These are phyloP conservation scores for Penicillium sp. DNA, from an alignment of 2,329 filamentous ascomycete species.

Conservation along the genomic window DNA sequence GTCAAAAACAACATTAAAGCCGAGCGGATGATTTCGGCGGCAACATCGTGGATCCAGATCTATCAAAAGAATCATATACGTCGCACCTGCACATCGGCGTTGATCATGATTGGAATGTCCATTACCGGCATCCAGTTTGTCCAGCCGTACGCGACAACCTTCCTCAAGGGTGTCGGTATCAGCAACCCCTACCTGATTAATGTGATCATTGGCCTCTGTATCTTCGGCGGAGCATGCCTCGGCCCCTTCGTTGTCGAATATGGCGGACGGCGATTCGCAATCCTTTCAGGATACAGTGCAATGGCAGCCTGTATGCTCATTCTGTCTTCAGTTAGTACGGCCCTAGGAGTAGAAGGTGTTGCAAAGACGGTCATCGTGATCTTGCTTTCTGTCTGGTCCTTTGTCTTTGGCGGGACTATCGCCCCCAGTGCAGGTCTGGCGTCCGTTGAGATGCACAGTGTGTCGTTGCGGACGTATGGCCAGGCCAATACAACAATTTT, in stretches of 20 bases:
- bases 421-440: constrained; percentile 28
- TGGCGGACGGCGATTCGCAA: constrained; percentile 26
- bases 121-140: constrained; percentile 32
- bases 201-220: constrained; percentile 24
- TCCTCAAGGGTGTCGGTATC: constrained; percentile 28
- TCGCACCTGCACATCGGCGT: constrained; percentile 25
- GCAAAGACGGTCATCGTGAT: constrained; percentile 29
- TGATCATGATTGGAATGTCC: constrained; percentile 32
- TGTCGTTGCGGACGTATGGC: constrained; percentile 31
- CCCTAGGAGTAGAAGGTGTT: constrained; percentile 16
- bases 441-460: constrained; percentile 33
- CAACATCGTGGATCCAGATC: constrained; percentile 28
- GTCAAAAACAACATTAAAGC: constrained; percentile 29
- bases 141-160: constrained; percentile 21
- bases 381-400: constrained; percentile 32
- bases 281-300: constrained; percentile 24
- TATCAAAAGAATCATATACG: constrained; percentile 26
- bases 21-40: constrained; percentile 19
- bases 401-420: constrained; percentile 30
- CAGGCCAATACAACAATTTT: constrained; percentile 29
- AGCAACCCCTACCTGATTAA: constrained; percentile 29
- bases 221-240: constrained; percentile 22
- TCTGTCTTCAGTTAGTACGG: constrained; percentile 24
- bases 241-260: constrained; percentile 29
- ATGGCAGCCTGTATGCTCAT: constrained; percentile 32